These are phyloP conservation scores for Evernia prunastri DNA, from an alignment of 495 filamentous ascomycete genomes.

Conservation along the genomic window DNA sequence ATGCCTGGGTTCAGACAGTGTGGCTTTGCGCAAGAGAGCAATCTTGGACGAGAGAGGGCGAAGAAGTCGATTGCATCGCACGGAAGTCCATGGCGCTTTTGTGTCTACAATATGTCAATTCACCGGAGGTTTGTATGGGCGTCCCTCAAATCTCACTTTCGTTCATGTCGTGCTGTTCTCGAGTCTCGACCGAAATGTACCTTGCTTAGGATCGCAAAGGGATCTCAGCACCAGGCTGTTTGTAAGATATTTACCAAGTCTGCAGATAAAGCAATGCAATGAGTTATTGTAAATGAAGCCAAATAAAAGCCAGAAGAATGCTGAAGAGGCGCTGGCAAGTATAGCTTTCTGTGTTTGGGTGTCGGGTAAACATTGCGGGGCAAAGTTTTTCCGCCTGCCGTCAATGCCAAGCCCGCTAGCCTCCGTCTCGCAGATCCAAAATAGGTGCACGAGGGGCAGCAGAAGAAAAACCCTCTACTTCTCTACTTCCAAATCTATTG, in stretches of 20 bases:
- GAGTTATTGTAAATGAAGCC: not conserved
- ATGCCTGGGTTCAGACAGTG: not conserved
- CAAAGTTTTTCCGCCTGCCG: not conserved
- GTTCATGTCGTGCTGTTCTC: not conserved
- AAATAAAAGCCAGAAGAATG: constrained; percentile 14
- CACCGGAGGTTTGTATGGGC: not conserved
- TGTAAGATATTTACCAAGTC: not conserved
- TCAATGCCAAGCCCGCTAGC: not conserved
- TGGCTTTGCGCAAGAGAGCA: constrained; percentile 42
- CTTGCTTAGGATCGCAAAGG: not conserved
- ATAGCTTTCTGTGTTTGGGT: not conserved
- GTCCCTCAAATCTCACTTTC: not conserved
- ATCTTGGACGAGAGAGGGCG: constrained; percentile 49
- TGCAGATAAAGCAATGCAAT: constrained; percentile 9
- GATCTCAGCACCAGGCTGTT: not conserved
- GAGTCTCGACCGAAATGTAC: not conserved
- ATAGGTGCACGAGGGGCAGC: too few species aligned
- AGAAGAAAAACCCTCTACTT: too few species aligned
- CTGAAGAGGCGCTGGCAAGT: not conserved
- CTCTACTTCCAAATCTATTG: not conserved
- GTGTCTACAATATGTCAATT: not conserved
- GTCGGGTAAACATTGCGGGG: constrained; percentile 13
- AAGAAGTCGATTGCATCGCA: constrained; percentile 50
- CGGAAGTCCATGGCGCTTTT: constrained; percentile 45
- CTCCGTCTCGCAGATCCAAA: too few species aligned